A percentile compares a stretch with the other conserved stretches of the same genome.
Conservation (phyloP, 768 basidiomycete genomes). For the Hysterangium stoloniferum region DNA sequence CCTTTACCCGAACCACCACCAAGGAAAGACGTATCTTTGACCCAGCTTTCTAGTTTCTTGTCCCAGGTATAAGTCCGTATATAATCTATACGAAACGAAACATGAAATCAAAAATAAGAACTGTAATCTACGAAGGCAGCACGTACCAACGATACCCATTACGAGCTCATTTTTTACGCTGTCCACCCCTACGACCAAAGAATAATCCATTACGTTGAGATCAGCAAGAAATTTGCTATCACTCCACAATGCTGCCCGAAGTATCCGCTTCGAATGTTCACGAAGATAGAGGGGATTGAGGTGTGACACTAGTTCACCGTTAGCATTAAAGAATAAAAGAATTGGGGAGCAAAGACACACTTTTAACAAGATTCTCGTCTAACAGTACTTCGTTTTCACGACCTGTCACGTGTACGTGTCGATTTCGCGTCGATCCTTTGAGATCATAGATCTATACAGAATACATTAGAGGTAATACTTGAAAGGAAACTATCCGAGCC, state of each 20-base stretch:
- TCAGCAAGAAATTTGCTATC: constrained; percentile 94
- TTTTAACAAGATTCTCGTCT: constrained; percentile 92
- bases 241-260: constrained; percentile 85
- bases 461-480: neutral
- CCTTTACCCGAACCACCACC: constrained; percentile 70
- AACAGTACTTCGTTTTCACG: constrained; percentile 88
- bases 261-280: constrained; percentile 92
- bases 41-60: constrained; percentile 97
- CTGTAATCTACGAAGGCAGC: constrained; percentile 1
- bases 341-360: no score
- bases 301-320: constrained; percentile 71
- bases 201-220: constrained; percentile 97
- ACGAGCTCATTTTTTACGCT: constrained; percentile 83
- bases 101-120: neutral
- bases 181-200: constrained; percentile 93
- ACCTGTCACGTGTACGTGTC: constrained; percentile 86
- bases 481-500: constrained; percentile 3
- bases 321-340: neutral
- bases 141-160: constrained; percentile 91
- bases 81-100: constrained; percentile 50
- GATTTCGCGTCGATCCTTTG: constrained; percentile 92
- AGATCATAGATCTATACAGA: constrained; percentile 86
- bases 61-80: constrained; percentile 97
- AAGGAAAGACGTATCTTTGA: constrained; percentile 89
- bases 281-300: constrained; percentile 86